Percentiles rank a stretch among this genome's conserved stretches.
phyloP scores from a whole-genome alignment of 257 asterid genomes.

The Cinchona pubescens region DNA sequence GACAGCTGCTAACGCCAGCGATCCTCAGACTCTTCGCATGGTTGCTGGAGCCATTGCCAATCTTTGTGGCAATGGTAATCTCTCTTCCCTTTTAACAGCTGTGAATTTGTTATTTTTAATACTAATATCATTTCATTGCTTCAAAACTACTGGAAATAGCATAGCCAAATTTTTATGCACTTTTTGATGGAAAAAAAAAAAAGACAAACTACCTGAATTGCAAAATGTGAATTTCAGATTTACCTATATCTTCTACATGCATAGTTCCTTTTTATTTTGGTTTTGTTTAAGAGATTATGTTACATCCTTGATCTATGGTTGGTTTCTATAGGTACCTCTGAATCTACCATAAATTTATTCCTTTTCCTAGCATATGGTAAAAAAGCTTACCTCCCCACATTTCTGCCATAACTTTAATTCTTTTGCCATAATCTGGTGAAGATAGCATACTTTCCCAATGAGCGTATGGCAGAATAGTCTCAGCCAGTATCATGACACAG shows the following conservation, averaged over 20 bases:
- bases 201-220: background rate
- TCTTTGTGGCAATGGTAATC: conserved; percentile 81
- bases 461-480: background rate
- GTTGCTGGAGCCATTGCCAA: conserved; percentile 91
- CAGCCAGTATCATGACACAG: background rate
- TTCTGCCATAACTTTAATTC: too few relatives aligned
- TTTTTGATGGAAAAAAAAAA: background rate
- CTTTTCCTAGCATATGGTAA: background rate
- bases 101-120: background rate
- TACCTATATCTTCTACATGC: background rate
- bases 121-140: background rate
- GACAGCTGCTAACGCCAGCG: conserved; percentile 66
- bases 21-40: conserved; percentile 93
- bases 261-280: background rate
- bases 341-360: background rate
- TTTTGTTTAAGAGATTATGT: background rate
- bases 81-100: background rate
- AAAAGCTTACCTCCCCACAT: background rate
- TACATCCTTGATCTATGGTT: background rate
- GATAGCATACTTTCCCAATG: background rate
- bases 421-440: too few relatives aligned
- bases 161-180: background rate
- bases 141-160: background rate
- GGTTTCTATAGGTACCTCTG: background rate
- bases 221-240: background rate